phyloP scores from a whole-genome alignment of 768 basidiomycete genomes.

The Boletus rex-veris region DNA sequence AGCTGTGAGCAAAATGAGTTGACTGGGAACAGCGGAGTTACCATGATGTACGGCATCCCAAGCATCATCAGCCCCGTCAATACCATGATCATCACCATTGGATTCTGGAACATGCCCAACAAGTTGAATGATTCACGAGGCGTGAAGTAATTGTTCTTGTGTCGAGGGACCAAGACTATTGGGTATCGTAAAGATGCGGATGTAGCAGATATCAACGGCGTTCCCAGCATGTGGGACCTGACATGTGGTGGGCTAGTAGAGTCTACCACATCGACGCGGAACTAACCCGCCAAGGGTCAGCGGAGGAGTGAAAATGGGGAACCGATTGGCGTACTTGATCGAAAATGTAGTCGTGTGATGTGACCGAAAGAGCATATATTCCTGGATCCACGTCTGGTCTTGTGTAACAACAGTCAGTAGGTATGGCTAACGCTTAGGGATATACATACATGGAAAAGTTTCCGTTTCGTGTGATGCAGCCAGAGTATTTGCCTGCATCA shows the following conservation, averaged over 20 bases:
- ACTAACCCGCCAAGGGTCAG: conserved; percentile 35
- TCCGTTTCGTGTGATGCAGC: conserved; percentile 54
- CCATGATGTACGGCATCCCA: conserved; percentile 74
- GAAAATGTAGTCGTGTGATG: conserved; percentile 64
- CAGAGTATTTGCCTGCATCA: conserved; percentile 54
- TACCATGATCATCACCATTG: conserved; percentile 81
- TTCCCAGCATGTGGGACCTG: conserved; percentile 63
- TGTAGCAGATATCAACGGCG: conserved; percentile 59
- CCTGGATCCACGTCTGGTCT: conserved; percentile 70
- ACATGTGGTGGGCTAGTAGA: conserved; percentile 47
- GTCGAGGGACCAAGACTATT: conserved; percentile 50
- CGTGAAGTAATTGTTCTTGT: conserved; percentile 61
- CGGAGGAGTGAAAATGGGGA: neutral
- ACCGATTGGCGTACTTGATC: conserved; percentile 51
- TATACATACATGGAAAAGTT: conserved; percentile 74
- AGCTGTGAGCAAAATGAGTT: conserved; percentile 6
- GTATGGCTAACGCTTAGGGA: neutral
- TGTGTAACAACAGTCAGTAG: conserved; percentile 11
- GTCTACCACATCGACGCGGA: conserved; percentile 61
- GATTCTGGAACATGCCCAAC: conserved; percentile 72
- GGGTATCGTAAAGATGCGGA: conserved; percentile 58
- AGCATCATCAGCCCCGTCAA: conserved; percentile 64
- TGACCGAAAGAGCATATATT: conserved; percentile 64
- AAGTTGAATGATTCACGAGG: conserved; percentile 72
- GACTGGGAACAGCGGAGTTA: conserved; percentile 26